phyloP scores from a whole-genome alignment of 2,329 filamentous ascomycete genomes.

The Penicillium concentricum region DNA sequence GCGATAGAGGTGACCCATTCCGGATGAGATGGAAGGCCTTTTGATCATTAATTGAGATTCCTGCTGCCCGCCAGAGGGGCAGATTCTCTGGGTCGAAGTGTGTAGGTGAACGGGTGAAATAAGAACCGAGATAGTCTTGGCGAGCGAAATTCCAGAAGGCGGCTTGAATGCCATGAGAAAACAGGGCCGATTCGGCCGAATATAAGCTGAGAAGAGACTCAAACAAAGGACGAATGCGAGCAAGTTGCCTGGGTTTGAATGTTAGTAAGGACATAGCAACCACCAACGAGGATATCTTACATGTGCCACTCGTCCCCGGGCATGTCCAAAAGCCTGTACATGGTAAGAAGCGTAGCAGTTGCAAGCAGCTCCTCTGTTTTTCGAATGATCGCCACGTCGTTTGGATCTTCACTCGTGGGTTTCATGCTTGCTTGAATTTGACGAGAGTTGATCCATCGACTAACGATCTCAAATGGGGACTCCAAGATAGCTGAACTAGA shows the following conservation, averaged over 20 bases:
- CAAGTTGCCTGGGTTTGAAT: slow-evolving; percentile 51
- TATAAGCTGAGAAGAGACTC: slow-evolving; percentile 42
- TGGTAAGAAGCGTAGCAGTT: slow-evolving; percentile 60
- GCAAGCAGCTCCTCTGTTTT: slow-evolving; percentile 60
- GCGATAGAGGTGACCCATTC: slow-evolving; percentile 43
- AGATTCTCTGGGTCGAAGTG: slow-evolving; percentile 59
- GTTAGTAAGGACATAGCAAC: slow-evolving; percentile 6
- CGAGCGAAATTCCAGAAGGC: slow-evolving; percentile 65
- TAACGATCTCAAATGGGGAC: slow-evolving; percentile 31
- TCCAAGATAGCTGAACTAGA: slow-evolving; percentile 33
- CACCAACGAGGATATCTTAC: slow-evolving; percentile 22
- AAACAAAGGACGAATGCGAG: slow-evolving; percentile 59
- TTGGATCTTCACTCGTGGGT: slow-evolving; percentile 5
- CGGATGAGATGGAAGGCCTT: slow-evolving; percentile 42
- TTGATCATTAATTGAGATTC: slow-evolving; percentile 54
- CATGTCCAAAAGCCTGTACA: slow-evolving; percentile 63
- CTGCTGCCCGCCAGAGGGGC: slow-evolving; percentile 60
- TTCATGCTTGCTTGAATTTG: slow-evolving; percentile 8
- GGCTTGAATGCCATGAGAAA: slow-evolving; percentile 54
- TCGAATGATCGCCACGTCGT: slow-evolving; percentile 32
- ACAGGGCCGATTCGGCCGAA: slow-evolving; percentile 21
- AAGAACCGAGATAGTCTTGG: slow-evolving; percentile 61
- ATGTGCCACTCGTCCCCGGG: slow-evolving; percentile 59
- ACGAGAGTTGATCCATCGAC: slow-evolving; percentile 24
- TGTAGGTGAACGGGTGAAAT: slow-evolving; percentile 58